Percentiles rank a stretch among this genome's conserved stretches.
phyloP scores from a whole-genome alignment of 2,329 filamentous ascomycete species.

The Aspergillus texensis region DNA sequence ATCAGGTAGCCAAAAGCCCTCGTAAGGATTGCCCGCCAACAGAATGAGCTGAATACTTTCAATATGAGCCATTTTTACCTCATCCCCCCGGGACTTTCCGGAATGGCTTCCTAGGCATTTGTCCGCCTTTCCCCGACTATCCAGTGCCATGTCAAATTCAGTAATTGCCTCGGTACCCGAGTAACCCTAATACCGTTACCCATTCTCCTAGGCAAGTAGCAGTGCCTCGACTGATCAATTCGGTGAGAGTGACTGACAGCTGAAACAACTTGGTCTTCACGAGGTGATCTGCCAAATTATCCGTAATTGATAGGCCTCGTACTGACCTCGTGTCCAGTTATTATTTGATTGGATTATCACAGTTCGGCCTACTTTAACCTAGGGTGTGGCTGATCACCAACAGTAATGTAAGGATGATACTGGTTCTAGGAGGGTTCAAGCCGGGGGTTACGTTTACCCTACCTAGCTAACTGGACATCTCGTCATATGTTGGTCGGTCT shows the following conservation, averaged over 20 bases:
- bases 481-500: neutral
- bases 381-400: neutral
- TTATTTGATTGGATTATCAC: neutral
- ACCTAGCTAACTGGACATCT: neutral
- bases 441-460: neutral
- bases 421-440: too few species aligned
- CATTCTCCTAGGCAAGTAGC: neutral
- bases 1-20: neutral
- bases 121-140: constrained; percentile 1
- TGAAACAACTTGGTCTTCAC: neutral
- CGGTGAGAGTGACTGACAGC: neutral
- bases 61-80: constrained; percentile 5
- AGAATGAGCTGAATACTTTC: neutral
- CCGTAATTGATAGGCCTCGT: neutral
- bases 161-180: constrained; percentile 6
- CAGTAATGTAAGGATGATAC: neutral
- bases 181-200: neutral
- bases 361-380: neutral
- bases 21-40: neutral
- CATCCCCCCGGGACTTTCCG: neutral
- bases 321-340: neutral
- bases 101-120: neutral
- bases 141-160: neutral
- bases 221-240: neutral
- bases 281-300: neutral